Percentiles rank a stretch among this genome's conserved stretches.
Evolutionary conservation across 2,329 filamentous ascomycete species (phyloP).

Genomic region (Colletotrichum cordylinicola): DNA sequence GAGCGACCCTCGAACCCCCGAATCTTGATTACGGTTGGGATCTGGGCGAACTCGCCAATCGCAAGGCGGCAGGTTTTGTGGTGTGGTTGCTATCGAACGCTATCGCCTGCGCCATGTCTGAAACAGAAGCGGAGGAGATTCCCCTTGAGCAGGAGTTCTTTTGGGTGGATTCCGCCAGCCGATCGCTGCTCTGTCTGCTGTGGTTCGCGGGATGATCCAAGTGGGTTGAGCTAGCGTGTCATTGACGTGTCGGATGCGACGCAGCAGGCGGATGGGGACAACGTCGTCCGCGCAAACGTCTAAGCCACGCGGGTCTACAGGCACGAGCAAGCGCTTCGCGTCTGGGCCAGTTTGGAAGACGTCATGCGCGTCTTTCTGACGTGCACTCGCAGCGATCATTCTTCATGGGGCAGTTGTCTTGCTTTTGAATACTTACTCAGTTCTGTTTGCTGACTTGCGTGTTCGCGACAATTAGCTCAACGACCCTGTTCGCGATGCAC

Average conservation of each 20-base stretch:
- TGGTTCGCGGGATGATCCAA: constrained; percentile 11
- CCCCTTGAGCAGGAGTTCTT: neutral
- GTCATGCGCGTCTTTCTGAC: neutral
- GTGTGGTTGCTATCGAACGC: constrained; percentile 3
- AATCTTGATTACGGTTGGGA: constrained; percentile 6
- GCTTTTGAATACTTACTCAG: neutral
- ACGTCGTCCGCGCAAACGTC: neutral
- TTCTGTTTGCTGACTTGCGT: constrained; percentile 13
- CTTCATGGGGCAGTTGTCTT: neutral
- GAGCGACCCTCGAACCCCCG: neutral
- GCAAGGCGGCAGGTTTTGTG: neutral
- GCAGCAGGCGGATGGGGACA: neutral
- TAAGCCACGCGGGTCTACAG: neutral
- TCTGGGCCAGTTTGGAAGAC: neutral
- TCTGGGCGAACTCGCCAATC: constrained; percentile 10
- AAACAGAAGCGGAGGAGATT: constrained; percentile 16
- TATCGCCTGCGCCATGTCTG: constrained; percentile 6
- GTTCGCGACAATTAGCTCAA: constrained; percentile 57
- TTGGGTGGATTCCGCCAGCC: neutral
- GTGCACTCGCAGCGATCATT: neutral
- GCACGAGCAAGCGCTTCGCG: constrained; percentile 11
- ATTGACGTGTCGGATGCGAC: constrained; percentile 15
- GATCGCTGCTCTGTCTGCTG: constrained; percentile 2
- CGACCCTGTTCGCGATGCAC: constrained; percentile 80
- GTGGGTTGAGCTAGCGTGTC: constrained; percentile 13